phyloP scores from a whole-genome alignment of 805 yeast genomes.

The Blastobotrys robertii region DNA sequence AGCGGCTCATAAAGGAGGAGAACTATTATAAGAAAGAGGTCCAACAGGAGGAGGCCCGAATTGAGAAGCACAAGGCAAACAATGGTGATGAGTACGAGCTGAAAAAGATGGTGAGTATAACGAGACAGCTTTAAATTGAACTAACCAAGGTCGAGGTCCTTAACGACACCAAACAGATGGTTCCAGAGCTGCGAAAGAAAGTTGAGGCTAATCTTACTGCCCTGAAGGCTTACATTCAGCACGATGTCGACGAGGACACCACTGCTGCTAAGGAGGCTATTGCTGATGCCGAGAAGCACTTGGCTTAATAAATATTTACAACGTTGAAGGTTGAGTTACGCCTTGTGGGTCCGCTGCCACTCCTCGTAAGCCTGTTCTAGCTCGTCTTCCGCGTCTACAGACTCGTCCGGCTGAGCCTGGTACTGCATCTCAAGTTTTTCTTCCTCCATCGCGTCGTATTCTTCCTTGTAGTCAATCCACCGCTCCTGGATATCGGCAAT shows the following conservation, averaged over 20 bases:
- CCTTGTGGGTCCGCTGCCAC: conserved; percentile 30
- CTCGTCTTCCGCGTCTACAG: conserved; percentile 42
- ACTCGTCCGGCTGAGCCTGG: conserved; percentile 23
- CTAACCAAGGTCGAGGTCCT: conserved; percentile 32
- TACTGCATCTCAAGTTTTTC: conserved; percentile 37
- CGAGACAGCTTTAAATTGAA: no score
- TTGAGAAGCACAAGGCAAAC: conserved; percentile 38
- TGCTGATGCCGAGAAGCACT: conserved; percentile 13
- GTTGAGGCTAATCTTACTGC: conserved; percentile 31
- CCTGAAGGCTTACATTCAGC: conserved; percentile 32
- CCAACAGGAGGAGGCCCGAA: conserved; percentile 39
- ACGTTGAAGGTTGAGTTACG: not conserved
- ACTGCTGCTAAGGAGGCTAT: conserved; percentile 20
- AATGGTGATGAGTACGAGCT: conserved; percentile 56
- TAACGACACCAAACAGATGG: conserved; percentile 43
- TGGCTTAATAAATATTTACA: conserved; percentile 6
- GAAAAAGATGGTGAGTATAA: conserved; percentile 33
- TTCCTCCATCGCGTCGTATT: conserved; percentile 57
- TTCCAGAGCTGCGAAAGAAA: conserved; percentile 39
- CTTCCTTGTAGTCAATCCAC: conserved; percentile 81
- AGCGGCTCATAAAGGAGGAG: conserved; percentile 61
- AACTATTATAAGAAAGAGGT: conserved; percentile 50
- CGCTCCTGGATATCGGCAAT: conserved; percentile 81
- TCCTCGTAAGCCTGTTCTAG: conserved; percentile 56
- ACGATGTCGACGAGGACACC: conserved; percentile 16